A percentile compares a stretch with the other conserved stretches of the same genome.
phyloP scores from a whole-genome alignment of 768 basidiomycete species.

The Agrocybe chaxingu region DNA sequence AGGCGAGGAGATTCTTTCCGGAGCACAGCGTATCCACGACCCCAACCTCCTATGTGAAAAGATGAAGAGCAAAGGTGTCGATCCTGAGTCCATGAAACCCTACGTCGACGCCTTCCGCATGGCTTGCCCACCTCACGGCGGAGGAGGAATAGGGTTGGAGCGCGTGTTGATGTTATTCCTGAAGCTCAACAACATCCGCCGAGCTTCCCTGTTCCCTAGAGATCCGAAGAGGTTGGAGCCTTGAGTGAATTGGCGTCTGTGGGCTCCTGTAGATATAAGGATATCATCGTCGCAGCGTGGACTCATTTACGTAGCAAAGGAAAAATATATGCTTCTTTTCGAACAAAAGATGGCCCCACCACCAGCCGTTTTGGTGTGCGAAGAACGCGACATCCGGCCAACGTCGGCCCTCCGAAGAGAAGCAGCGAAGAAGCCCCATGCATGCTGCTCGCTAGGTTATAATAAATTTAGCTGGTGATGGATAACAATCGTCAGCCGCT shows the following conservation, averaged over 20 bases:
- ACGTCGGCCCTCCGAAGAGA: slow-evolving; percentile 27
- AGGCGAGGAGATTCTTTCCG: slow-evolving; percentile 97
- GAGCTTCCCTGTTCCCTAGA: slow-evolving; percentile 92
- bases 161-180: slow-evolving; percentile 97
- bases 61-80: slow-evolving; percentile 85
- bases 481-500: slow-evolving; percentile 26
- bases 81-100: slow-evolving; percentile 86
- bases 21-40: slow-evolving; percentile 97
- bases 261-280: neutral
- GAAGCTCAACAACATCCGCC: slow-evolving; percentile 92
- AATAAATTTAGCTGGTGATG: slow-evolving; percentile 19
- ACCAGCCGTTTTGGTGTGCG: slow-evolving; percentile 19
- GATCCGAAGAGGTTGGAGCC: slow-evolving; percentile 95
- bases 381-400: slow-evolving; percentile 17
- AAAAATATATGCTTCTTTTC: slow-evolving; percentile 9
- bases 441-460: slow-evolving; percentile 4
- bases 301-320: slow-evolving; percentile 12
- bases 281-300: slow-evolving; percentile 1
- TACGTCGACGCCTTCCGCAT: slow-evolving; percentile 95
- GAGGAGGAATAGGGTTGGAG: slow-evolving; percentile 94
- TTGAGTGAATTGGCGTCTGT: slow-evolving; percentile 29
- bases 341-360: slow-evolving; percentile 15
- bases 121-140: slow-evolving; percentile 95
- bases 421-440: slow-evolving; percentile 10
- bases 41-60: slow-evolving; percentile 74